Percentiles rank a stretch among this genome's conserved stretches.
phyloP scores from a whole-genome alignment of 345 rosid species.

The Brassica nigra region DNA sequence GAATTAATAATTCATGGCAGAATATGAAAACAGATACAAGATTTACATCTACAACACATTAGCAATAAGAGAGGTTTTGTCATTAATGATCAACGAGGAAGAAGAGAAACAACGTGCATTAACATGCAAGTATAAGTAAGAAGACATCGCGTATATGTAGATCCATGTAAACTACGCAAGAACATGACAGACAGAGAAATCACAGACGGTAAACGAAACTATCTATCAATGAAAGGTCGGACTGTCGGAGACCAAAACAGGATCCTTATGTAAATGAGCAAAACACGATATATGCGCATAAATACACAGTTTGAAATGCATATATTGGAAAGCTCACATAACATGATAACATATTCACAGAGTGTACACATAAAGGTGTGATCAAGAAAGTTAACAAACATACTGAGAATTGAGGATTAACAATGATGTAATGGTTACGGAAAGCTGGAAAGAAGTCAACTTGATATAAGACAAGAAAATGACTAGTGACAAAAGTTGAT shows the following conservation, averaged over 20 bases:
- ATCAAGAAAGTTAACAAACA: background rate
- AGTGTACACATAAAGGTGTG: background rate
- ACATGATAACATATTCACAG: background rate
- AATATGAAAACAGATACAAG: background rate
- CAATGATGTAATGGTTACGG: constrained; percentile 2
- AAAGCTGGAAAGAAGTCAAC: background rate
- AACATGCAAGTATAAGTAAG: background rate
- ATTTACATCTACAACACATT: background rate
- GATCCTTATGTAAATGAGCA: constrained; percentile 2
- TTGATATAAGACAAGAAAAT: background rate
- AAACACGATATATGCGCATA: background rate
- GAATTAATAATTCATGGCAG: background rate
- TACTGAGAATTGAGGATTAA: background rate
- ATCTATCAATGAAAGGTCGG: constrained; percentile 9
- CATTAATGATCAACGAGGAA: background rate
- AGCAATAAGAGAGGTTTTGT: background rate
- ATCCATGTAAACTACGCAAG: background rate
- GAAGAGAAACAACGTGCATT: background rate
- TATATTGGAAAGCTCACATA: background rate
- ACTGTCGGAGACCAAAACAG: background rate
- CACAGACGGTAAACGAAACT: background rate
- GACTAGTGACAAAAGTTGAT: too few species aligned
- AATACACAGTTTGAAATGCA: background rate
- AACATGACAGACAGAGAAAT: constrained; percentile 4
- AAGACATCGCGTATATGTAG: background rate